phyloP scores from a whole-genome alignment of 495 filamentous ascomycete species.

The Geoglossum glabrum region DNA sequence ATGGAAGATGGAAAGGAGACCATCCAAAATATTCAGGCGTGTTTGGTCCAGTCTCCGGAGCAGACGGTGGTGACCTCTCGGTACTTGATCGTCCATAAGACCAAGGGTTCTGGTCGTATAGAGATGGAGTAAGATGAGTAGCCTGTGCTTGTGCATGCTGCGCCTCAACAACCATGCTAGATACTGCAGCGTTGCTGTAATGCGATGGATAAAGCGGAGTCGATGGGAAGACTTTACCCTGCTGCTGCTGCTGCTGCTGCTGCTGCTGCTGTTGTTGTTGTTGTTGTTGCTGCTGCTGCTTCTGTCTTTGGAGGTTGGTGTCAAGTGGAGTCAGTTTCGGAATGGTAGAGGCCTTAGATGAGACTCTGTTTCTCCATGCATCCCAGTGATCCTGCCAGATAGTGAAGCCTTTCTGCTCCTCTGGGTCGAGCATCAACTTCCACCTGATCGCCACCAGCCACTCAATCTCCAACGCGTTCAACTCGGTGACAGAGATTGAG shows the following conservation, averaged over 20 bases:
- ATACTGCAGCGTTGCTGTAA: constrained; percentile 17
- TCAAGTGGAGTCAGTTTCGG: constrained; percentile 48
- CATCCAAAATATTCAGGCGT: constrained; percentile 27
- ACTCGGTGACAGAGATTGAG: constrained; percentile 65
- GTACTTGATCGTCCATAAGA: constrained; percentile 29
- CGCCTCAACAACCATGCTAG: constrained; percentile 29
- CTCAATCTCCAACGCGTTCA: constrained; percentile 80
- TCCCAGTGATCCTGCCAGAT: constrained; percentile 76
- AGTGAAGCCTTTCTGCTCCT: constrained; percentile 60
- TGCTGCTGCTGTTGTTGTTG: too few species aligned
- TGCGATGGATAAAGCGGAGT: constrained; percentile 6
- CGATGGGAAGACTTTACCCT: constrained; percentile 18
- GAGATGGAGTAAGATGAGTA: not conserved
- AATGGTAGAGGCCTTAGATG: constrained; percentile 28
- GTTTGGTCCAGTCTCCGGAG: constrained; percentile 43
- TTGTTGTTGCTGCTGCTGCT: constrained; percentile 23
- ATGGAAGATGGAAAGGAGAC: not conserved
- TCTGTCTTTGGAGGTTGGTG: constrained; percentile 34
- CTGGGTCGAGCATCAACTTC: constrained; percentile 73
- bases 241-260: too few species aligned
- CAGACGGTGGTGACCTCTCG: constrained; percentile 48
- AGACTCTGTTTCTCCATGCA: constrained; percentile 47
- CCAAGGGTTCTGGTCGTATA: constrained; percentile 18
- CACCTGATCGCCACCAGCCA: constrained; percentile 76
- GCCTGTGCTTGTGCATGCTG: constrained; percentile 13